Base-by-base conservation (phyloP, 177 flowering plant genomes). In the Telopea speciosissima region DNA sequence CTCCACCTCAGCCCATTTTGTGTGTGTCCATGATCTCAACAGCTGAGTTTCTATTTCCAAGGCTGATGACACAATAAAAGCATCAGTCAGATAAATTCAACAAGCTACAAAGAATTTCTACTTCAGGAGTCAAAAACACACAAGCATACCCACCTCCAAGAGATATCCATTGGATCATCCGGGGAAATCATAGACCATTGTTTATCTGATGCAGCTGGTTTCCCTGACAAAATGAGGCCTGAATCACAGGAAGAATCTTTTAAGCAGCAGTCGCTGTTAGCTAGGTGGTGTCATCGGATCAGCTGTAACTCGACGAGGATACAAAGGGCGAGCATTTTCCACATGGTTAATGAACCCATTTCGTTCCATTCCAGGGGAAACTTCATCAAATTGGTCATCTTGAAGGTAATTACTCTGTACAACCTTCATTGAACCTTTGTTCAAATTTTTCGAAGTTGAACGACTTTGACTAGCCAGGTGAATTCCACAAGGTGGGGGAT, bases 1-100 rank as follows among this genome's bases (percentile, higher is more conserved):
- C 98, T 85, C 98, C 98, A 93, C 82, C 98, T 86, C n/a, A 72
- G 78, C 54, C 79, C 89, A 71, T n/a, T n/a, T 80, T 82, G 70
- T 79, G 79, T n/a, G 11, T n/a, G 25, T 72, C 82, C 24, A 33
- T 14, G 14, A 74, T 83, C 31, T 73, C 79, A 21, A 66, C 71
- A 21, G 73, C 65, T n/a, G 77, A 62, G 23, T 71, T 74, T 69
- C 75, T 77, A 33, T 75, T 81, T 59, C 79, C 83, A 69, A 67
- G 26, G 79, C 87, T 82, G 77, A 62, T 0, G 8, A 70, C 45
- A 70, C 8, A 67, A 71, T 9, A 8, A 44, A 44, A 44, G 14
- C 49, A 65, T 8, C 16, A 52, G 63, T 56, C 26, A n/a, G 31
- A 24, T 23, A 8, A 44, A 24, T 1, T 19, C 26, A 11, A 54